Base-by-base conservation (phyloP, 2,329 filamentous ascomycete species). In the Dactylonectria macrodidyma region DNA sequence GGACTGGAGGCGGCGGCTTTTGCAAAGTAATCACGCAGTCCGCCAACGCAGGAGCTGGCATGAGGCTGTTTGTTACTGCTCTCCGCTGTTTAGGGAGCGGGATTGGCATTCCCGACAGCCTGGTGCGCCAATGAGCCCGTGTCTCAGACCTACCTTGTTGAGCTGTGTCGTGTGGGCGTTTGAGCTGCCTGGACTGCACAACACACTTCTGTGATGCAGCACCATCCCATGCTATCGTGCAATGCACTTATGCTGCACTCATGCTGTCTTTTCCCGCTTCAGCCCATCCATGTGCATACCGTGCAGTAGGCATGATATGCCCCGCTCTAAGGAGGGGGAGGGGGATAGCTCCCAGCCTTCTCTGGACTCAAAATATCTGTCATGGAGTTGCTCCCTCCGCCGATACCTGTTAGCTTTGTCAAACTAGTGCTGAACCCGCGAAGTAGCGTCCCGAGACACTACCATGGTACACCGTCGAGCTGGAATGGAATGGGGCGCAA, bases 201-300 rank as follows among this genome's bases (percentile, higher is more conserved):
- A 68, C 66, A 68, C 66, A 68, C 66, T 59, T 46, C 61, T 58
- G 57, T 16, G 61, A 44, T 67, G 55, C 65, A 59, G 58, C 64
- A 63, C 46, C 55, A 26, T 55, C 12, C 64, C 56, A 59, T 64
- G 65, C 56, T 48, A 38, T 57, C 56, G 30, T 34, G 46, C 44
- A 51, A 54, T 46, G 63, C 47, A 61, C 52, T 48, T 19, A 52
- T 55, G 38, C 57, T 59, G 58, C 56, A 48, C 44, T 50, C 46
- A 34, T 26, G 56, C 46, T 50, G 24, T 24, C 47, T 24, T 58
- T 46, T 51, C 46, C 47, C 16, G 44, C 33, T 58, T 38, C 26
- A 47, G 46, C 46, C 9, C 19, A 24, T 44, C 60, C 51, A 47
- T 33, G n/a, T 50, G 48, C 19, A 55, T 60, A 41, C 34, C 26